Evolutionary conservation across 306 rosid genomes (phyloP).

Genomic region (Lithocarpus polystachyus): DNA sequence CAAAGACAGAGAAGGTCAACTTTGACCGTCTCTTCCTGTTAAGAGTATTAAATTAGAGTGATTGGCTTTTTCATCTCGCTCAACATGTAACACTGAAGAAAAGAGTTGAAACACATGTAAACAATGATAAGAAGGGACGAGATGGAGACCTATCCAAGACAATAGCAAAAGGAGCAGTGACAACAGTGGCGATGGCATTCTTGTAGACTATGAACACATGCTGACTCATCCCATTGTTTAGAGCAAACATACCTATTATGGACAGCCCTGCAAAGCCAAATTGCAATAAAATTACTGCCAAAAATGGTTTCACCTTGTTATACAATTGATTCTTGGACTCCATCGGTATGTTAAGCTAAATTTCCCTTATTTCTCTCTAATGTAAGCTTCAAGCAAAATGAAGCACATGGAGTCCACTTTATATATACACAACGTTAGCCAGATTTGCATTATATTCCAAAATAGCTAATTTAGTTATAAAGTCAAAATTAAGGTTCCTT

Average conservation of each 20-base stretch:
- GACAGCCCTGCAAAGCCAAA: slow-evolving; percentile 45
- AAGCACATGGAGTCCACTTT: too few species aligned
- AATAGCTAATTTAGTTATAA: too few species aligned
- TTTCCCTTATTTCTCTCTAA: too few species aligned
- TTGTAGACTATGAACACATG: slow-evolving; percentile 40
- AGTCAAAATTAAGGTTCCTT: too few species aligned
- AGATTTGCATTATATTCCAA: too few species aligned
- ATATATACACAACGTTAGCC: too few species aligned
- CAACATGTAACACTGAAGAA: too few species aligned
- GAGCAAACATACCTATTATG: slow-evolving; percentile 34
- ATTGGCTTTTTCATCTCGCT: too few species aligned
- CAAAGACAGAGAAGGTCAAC: slow-evolving; percentile 35
- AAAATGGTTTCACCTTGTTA: slow-evolving; percentile 24
- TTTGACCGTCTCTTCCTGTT: too few species aligned
- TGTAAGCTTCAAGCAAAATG: too few species aligned
- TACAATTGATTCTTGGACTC: slow-evolving; percentile 2
- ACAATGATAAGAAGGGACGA: neutral
- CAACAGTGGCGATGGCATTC: slow-evolving; percentile 38
- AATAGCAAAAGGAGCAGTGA: slow-evolving; percentile 48
- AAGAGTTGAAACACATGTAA: neutral
- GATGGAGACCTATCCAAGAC: slow-evolving; percentile 40
- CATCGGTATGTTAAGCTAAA: neutral
- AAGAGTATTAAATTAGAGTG: neutral
- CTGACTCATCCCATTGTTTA: slow-evolving; percentile 48
- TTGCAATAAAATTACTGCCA: slow-evolving; percentile 38